Base-by-base conservation (phyloP, 1,284 basidiomycete species). In the Psilocybe mexicana region DNA sequence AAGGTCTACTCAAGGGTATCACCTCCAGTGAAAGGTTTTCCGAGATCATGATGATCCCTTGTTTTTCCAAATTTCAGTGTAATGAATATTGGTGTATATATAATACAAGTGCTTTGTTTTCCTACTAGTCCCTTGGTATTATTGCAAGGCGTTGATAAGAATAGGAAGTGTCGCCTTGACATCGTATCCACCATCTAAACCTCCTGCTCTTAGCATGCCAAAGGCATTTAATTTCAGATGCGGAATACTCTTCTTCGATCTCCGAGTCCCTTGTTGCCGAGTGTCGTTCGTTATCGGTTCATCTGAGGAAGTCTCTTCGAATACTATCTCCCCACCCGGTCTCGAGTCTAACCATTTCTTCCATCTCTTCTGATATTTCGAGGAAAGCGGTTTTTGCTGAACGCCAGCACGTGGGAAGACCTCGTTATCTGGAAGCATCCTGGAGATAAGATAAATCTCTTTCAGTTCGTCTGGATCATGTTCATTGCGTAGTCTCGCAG, bases 291-390 rank as follows among this genome's bases (percentile, higher is more conserved):
- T 40, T 33, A 33, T 33, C 6, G 38, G 14, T 12, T 40, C n/a
- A 6, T 40, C 38, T 12, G 38, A 40, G 4, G 38, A 40, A 33
- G 8, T 4, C 38, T 40, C 38, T 40, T 40, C 38, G n/a, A 40
- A 40, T 3, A 40, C 38, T 8, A 26, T 35, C 8, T 35, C 46
- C 1, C 14, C 30, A 1, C 30, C 30, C 6, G 38, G 38, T 35
- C 52, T 53, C 2, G 42, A 44, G 0, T 3, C 24, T 4, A 50
- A 36, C 58, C 58, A 60, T 30, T 54, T 54, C 5, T n/a, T 24
- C 58, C 58, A 60, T 30, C 45, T 49, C 8, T 51, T 56, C 35
- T 40, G 54, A 30, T 59, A 59, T 28, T 55, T 56, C 10, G 54
- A 14, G 0, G 53, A 36, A 50, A 50, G 48, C 3, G 54, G 50